These are phyloP conservation scores for Raffaelea albimanens DNA, from an alignment of 2,329 filamentous ascomycete species.

Conservation along the genomic window DNA sequence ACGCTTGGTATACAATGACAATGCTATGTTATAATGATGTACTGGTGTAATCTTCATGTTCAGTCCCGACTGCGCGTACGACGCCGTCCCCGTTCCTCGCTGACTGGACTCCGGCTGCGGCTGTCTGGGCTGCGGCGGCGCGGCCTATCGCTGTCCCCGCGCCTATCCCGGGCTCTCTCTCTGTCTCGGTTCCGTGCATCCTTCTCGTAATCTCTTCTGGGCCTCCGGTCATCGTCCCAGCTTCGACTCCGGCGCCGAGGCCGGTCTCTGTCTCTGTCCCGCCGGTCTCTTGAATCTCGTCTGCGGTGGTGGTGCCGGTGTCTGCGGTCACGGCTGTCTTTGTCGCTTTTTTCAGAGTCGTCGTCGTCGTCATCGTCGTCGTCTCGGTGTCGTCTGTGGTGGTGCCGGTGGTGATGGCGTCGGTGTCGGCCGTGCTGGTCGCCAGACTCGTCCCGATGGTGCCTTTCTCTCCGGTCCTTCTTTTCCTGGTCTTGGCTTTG, in stretches of 20 bases:
- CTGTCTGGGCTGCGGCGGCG: background rate
- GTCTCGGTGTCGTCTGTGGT: background rate
- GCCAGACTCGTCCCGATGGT: constrained; percentile 21
- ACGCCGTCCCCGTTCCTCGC: background rate
- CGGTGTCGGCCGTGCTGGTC: constrained; percentile 11
- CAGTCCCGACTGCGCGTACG: constrained; percentile 1
- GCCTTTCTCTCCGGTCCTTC: constrained; percentile 13
- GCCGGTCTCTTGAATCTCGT: background rate
- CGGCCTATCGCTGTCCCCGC: background rate
- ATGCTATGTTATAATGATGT: too few relatives aligned
- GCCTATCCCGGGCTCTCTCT: too few relatives aligned
- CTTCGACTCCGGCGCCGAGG: too few relatives aligned
- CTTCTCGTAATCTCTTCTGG: too few relatives aligned
- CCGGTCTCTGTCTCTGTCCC: constrained; percentile 7
- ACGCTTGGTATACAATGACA: too few relatives aligned
- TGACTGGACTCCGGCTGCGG: constrained; percentile 12
- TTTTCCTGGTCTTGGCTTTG: background rate
- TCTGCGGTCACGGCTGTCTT: background rate
- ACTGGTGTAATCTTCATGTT: background rate
- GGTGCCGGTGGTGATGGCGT: background rate
- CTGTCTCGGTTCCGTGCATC: too few relatives aligned
- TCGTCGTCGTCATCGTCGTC: background rate
- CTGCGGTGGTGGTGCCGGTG: background rate
- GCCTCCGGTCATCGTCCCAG: too few relatives aligned
- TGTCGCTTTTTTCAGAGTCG: constrained; percentile 1